phyloP scores from a whole-genome alignment of 1,284 basidiomycete species.

The Fomitopsis betulina region DNA sequence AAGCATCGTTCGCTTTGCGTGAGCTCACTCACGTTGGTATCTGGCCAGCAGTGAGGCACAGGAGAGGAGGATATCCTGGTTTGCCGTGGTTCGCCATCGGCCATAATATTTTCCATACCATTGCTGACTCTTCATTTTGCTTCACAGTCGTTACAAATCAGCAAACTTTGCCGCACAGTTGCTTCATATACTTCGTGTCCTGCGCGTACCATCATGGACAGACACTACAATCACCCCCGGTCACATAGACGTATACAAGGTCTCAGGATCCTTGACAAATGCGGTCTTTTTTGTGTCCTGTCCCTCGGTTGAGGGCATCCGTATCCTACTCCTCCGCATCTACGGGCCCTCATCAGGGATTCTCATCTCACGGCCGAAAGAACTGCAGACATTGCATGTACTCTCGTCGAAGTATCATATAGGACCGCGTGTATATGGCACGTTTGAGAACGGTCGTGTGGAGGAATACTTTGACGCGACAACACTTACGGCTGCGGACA shows the following conservation, averaged over 20 bases:
- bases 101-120: constrained; percentile 7
- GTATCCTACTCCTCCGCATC: constrained; percentile 80
- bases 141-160: constrained; percentile 62
- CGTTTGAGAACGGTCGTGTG: constrained; percentile 88
- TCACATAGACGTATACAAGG: constrained; percentile 65
- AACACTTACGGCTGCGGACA: constrained; percentile 70
- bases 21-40: constrained; percentile 17
- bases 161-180: constrained; percentile 53
- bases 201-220: constrained; percentile 59
- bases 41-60: constrained; percentile 21
- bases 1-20: constrained; percentile 31
- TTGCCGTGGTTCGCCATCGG: constrained; percentile 19
- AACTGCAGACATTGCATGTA: constrained; percentile 82
- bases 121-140: constrained; percentile 9
- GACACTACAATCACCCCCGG: constrained; percentile 40
- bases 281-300: constrained; percentile 90
- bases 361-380: constrained; percentile 81
- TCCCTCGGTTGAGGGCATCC: constrained; percentile 43
- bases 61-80: constrained; percentile 20
- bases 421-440: constrained; percentile 89
- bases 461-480: constrained; percentile 92
- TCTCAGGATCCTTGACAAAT: constrained; percentile 91
- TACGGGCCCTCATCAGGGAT: constrained; percentile 85
- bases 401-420: constrained; percentile 84
- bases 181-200: constrained; percentile 47